Conservation (phyloP, 2,329 filamentous ascomycete species). For the Microdochium nivale region DNA sequence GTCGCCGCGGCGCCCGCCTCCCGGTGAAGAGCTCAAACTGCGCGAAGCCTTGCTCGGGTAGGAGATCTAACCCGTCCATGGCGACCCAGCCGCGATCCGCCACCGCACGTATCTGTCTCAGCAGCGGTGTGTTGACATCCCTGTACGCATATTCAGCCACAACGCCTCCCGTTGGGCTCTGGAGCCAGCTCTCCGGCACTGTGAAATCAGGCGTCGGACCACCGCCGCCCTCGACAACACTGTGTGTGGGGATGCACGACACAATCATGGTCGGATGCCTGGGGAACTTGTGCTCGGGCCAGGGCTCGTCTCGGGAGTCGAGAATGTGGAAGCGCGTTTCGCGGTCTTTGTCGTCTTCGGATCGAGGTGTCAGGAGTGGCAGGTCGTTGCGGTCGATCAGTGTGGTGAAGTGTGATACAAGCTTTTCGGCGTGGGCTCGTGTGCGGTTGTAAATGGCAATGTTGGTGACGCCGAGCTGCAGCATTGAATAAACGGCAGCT, state of each 20-base stretch:
- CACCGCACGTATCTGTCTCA: conserved; percentile 55
- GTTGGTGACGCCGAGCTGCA: conserved; percentile 67
- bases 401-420: conserved; percentile 62
- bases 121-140: conserved; percentile 61
- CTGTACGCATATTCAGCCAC: conserved; percentile 70
- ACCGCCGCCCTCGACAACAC: conserved; percentile 38
- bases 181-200: conserved; percentile 60
- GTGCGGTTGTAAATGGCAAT: conserved; percentile 71
- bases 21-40: conserved; percentile 79
- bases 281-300: conserved; percentile 47
- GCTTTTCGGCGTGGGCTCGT: conserved; percentile 52
- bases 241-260: conserved; percentile 67
- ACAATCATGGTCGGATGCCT: conserved; percentile 64
- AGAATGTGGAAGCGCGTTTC: conserved; percentile 49
- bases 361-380: conserved; percentile 31
- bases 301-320: conserved; percentile 46
- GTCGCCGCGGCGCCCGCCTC: conserved; percentile 54
- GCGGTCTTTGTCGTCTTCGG: conserved; percentile 14
- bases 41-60: conserved; percentile 72
- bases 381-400: conserved; percentile 35
- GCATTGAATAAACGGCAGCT: conserved; percentile 69
- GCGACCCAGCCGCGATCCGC: conserved; percentile 61
- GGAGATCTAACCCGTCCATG: conserved; percentile 65
- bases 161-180: conserved; percentile 66
- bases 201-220: conserved; percentile 60